Conservation (phyloP, 2,329 filamentous ascomycete genomes). For the Epichloe gansuensis region DNA sequence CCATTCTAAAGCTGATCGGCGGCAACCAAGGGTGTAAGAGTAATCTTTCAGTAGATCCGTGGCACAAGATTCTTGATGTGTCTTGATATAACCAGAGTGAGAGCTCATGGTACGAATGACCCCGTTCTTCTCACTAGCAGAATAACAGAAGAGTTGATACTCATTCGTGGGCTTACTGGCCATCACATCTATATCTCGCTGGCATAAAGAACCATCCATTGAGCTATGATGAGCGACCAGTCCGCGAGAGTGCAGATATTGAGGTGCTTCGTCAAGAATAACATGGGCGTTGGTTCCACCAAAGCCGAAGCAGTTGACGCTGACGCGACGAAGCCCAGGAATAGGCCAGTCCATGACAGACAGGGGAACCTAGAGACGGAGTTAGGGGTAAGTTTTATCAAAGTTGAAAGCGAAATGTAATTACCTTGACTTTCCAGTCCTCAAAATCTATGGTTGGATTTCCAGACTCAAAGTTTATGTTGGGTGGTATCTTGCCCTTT, state of each 20-base stretch:
- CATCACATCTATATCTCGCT: neutral
- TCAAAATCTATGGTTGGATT: constrained; percentile 36
- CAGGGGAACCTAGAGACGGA: constrained; percentile 23
- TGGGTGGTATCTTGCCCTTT: constrained; percentile 37
- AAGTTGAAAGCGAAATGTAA: neutral
- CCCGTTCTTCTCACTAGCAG: constrained; percentile 29
- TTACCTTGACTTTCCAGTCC: constrained; percentile 32
- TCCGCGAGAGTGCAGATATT: constrained; percentile 24
- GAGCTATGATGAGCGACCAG: constrained; percentile 25
- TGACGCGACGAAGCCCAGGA: constrained; percentile 32
- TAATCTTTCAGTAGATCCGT: constrained; percentile 23
- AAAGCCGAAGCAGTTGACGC: constrained; percentile 45
- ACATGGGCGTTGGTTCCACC: constrained; percentile 44
- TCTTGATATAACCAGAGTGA: constrained; percentile 20
- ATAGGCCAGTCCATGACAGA: constrained; percentile 31
- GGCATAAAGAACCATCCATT: neutral
- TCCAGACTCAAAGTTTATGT: constrained; percentile 34
- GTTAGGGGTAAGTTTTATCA: neutral
- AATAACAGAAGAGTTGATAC: constrained; percentile 29
- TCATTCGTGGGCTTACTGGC: neutral
- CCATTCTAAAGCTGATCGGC: constrained; percentile 32
- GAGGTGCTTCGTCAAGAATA: constrained; percentile 34
- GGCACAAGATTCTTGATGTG: constrained; percentile 3
- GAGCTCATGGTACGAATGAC: constrained; percentile 23
- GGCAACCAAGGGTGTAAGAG: constrained; percentile 32